Base-by-base conservation (phyloP, 371 early-diverging fungal species). In the Umbelopsis sp. region DNA sequence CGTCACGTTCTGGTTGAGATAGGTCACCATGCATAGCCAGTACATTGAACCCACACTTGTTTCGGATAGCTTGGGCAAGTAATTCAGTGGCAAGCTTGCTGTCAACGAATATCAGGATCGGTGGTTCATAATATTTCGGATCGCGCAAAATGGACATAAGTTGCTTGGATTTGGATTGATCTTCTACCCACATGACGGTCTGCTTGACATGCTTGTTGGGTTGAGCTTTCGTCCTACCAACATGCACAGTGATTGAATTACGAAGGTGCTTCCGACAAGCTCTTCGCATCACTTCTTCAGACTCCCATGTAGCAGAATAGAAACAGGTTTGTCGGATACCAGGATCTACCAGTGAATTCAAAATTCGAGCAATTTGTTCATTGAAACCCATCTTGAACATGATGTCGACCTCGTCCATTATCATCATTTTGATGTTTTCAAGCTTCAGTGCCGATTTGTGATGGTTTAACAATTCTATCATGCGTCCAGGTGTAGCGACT, bases 131-230 rank as follows among this genome's bases (percentile, higher is more conserved):
- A 51, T 87, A 87, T 24, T 79, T 83, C 20, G 87, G 84, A 45
- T 89, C 81, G 24, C 71, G 80, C 18, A 89, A 71, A 45, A 89
- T 80, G 24, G 86, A 85, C 44, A 86, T 76, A 0, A 89, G 70
- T 22, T 80, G 76, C 50, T 89, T 89, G 65, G 84, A 78, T 70
- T 89, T 89, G 50, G 86, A 86, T 4, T 74, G 76, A 66, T 87
- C 87, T 44, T 87, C 88, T 1, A 89, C 86, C 89, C 89, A 89
- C 35, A 89, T 63, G 24, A 89, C 68, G 0, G 89, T 89, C 64
- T 89, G 89, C 38, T 83, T 83, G 68, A 89, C 84, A 41, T 77
- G 65, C 35, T 76, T 74, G 14, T 69, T 70, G n/a, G 80, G 74
- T 29, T 77, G 76, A 35, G 35, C 11, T 57, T 35, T 63, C 7